Percentiles rank a stretch among this genome's conserved stretches.
Evolutionary conservation across 805 yeast species (phyloP).

Genomic region (Lipomyces yamadae): DNA sequence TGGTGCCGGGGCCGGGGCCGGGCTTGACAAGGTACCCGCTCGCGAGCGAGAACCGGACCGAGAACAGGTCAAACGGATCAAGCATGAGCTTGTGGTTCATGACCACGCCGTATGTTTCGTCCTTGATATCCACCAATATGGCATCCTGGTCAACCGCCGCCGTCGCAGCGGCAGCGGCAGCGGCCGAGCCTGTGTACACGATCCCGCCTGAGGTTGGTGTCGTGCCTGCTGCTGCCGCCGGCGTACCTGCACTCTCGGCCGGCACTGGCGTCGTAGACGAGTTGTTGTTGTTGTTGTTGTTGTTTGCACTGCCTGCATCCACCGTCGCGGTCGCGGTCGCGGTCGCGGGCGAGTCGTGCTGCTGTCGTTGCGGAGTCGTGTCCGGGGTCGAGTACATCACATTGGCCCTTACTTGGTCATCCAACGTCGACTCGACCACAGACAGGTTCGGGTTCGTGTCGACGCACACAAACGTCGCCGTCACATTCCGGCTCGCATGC

Average conservation of each 20-base stretch:
- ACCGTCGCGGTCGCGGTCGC: constrained; percentile 30
- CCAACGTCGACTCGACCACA: constrained; percentile 25
- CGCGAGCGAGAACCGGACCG: constrained; percentile 28
- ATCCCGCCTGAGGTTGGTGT: background rate
- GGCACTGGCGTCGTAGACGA: no score
- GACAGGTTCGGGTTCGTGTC: constrained; percentile 31
- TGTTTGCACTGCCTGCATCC: no score
- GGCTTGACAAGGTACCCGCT: constrained; percentile 36
- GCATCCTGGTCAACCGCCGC: constrained; percentile 32
- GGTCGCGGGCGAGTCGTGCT: constrained; percentile 43
- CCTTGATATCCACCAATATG: constrained; percentile 42
- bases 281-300: background rate
- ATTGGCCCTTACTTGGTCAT: constrained; percentile 10
- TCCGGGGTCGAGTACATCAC: constrained; percentile 25
- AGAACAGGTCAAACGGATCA: constrained; percentile 23
- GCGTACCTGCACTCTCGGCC: background rate
- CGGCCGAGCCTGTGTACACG: no score
- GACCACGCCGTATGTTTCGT: constrained; percentile 43
- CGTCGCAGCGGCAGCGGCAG: constrained; percentile 1
- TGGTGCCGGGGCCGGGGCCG: constrained; percentile 13
- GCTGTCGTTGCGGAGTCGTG: constrained; percentile 23
- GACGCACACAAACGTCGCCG: constrained; percentile 23
- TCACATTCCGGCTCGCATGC: constrained; percentile 21
- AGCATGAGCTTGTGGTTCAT: constrained; percentile 31
- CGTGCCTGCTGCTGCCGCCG: background rate